Base-by-base conservation (phyloP, 805 yeast genomes). In the Soucietia sequanensis region DNA sequence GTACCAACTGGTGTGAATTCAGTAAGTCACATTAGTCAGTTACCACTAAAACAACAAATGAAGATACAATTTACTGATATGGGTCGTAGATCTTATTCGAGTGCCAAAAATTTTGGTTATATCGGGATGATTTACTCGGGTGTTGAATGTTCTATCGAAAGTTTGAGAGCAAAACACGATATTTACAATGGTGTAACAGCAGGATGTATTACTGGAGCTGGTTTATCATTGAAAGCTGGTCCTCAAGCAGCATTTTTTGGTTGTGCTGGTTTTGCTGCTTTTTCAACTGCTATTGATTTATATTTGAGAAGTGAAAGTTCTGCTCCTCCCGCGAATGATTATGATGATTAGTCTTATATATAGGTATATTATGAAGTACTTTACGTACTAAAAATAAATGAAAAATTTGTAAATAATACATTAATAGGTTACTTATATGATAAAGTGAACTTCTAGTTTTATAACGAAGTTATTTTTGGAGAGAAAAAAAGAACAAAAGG, bases 251-350 rank as follows among this genome's bases (percentile, higher is more conserved):
- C 96, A 0, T 50, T 80, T 17, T 58, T 90, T 39, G 99, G 99
- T 1, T 93, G 98, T 70, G 96, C 95, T 18, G 99, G 97, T 6
- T 93, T 93, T 67, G 97, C 98, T 2, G 95, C 93, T 6, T 93
- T 93, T 59, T 83, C 95, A 37, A 81, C 88, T 4, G 95, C 95
- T 5, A 78, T 90, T 39, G 96, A 90, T 56, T 57, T 84, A 46
- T 90, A 90, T 51, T 74, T 90, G 83, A 76, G 90, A 48, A 79
- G 85, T 48, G 97, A 89, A 47, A 75, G 81, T 54, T 80, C 81
- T 3, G 75, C 76, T 31, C 97, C 98, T 16, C 97, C 98, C 13
- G 56, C 70, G 30, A 82, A 85, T 53, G 98, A 93, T 64, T 93
- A 89, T 61, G 95, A 89, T 52, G 68, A 60, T 22, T 68, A 52